Conservation (phyloP, 163 green algal species). For the Scenedesmus sp. region DNA sequence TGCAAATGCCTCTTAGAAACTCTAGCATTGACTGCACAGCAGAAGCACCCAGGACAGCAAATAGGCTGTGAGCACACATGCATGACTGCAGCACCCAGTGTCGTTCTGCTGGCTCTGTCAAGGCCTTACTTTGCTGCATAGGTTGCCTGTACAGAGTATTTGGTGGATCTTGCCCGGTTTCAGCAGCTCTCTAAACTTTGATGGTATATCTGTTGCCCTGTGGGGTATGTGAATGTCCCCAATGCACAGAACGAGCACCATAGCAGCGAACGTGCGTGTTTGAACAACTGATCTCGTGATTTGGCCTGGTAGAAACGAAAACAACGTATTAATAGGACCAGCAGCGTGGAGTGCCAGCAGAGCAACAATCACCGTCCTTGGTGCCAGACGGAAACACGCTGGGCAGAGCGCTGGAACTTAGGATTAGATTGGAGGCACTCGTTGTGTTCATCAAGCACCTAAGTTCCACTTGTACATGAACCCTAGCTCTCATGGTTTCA, state of each 20-base stretch:
- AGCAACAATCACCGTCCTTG: not conserved
- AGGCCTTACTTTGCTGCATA: slow-evolving; percentile 81
- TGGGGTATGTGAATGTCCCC: slow-evolving; percentile 96
- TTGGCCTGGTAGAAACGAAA: not conserved
- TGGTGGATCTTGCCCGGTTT: slow-evolving; percentile 96
- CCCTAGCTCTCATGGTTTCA: not conserved
- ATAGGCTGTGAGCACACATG: not conserved
- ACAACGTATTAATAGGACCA: too few species aligned
- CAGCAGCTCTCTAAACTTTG: slow-evolving; percentile 94
- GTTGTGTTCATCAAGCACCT: too few species aligned
- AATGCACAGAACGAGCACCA: slow-evolving; percentile 96
- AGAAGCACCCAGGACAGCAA: not conserved
- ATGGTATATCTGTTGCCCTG: slow-evolving; percentile 86
- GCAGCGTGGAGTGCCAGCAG: not conserved
- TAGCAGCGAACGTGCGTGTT: slow-evolving; percentile 51
- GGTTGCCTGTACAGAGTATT: slow-evolving; percentile 92
- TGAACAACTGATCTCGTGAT: not conserved
- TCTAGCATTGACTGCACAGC: slow-evolving; percentile 82
- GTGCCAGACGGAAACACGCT: too few species aligned
- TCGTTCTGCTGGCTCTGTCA: not conserved
- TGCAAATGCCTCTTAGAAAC: slow-evolving; percentile 91
- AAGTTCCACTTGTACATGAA: not conserved
- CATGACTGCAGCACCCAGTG: not conserved
- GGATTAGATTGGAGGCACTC: too few species aligned
- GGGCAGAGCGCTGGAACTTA: too few species aligned